Evolutionary conservation across 2,329 filamentous ascomycete genomes (phyloP), one percentile per base, ranked within the genome.

Genomic region (Colletotrichum trifolii): DNA sequence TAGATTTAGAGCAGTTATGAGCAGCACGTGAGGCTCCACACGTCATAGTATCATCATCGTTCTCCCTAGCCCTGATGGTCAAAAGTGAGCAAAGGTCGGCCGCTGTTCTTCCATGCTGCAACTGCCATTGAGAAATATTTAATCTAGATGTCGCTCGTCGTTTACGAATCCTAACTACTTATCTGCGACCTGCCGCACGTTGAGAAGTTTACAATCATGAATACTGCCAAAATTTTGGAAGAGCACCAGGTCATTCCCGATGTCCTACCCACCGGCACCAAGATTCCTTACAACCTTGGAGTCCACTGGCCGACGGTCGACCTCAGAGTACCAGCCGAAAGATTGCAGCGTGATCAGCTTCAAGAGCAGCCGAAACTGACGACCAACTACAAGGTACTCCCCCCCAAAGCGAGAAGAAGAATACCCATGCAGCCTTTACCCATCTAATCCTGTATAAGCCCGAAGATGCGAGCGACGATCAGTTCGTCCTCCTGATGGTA

Each of bases 401-500:
- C 15, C 33, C 33, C 11, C 9, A 40, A n/a, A 7, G n/a, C 11
- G 25, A 0, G 2, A 6, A 3, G 17, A 12, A 15, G 12, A 39
- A 25, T 15, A 4, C 15, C 17, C 35, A 17, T 11, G 12, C 5
- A 25, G n/a, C 3, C 33, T 12, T 33, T 25, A 33, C 39, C 45
- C 13, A 55, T 8, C 13, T 8, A 25, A 25, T 25, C 40, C n/a
- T 9, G 5, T n/a, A 8, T 8, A 25, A 55, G 53, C 40, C 53
- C n/a, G 39, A 45, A 11, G 40, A 17, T 36, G 53, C 33, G 17
- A 25, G 25, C 33, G 5, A n/a, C 13, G 40, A 46, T 6, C 25
- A 46, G 10, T 55, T 42, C 33, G 33, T 55, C 33, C 40, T 55
- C 15, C n/a, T 55, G 6, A 55, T 55, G 53, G 53, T 55, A 39